A percentile compares a stretch with the other conserved stretches of the same genome.
Conservation (phyloP, 176 grass and related monocot genomes). For the Ensete glaucum region DNA sequence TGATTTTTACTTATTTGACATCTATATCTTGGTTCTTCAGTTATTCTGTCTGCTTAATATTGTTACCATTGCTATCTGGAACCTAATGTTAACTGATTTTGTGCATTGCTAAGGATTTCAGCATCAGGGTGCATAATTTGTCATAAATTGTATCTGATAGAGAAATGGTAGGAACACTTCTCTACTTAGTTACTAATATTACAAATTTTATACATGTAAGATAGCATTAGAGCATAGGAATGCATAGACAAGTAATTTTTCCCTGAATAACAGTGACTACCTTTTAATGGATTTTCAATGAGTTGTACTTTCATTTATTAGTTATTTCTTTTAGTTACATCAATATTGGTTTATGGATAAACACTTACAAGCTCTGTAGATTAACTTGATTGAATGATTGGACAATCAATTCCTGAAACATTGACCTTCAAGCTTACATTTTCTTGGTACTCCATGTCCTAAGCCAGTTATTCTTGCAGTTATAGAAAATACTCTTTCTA, state of each 20-base stretch:
- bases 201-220: background rate
- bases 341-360: background rate
- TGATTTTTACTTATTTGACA: background rate
- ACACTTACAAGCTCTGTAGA: too few species aligned
- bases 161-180: background rate
- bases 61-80: background rate
- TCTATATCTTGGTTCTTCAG: background rate
- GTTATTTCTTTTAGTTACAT: background rate
- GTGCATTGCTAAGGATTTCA: background rate
- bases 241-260: background rate
- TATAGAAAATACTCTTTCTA: background rate
- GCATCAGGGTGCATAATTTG: background rate
- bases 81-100: background rate
- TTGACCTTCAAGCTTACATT: background rate
- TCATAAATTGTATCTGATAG: background rate
- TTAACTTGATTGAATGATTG: too few species aligned
- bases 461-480: background rate
- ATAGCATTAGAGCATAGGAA: background rate
- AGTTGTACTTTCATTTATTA: background rate
- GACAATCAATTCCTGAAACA: background rate
- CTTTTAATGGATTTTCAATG: background rate
- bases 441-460: background rate
- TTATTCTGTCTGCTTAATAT: background rate
- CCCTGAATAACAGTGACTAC: too few species aligned
- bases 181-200: too few species aligned